Base-by-base conservation (phyloP, 306 rosid genomes). In the Trichosanthes cucumerina region DNA sequence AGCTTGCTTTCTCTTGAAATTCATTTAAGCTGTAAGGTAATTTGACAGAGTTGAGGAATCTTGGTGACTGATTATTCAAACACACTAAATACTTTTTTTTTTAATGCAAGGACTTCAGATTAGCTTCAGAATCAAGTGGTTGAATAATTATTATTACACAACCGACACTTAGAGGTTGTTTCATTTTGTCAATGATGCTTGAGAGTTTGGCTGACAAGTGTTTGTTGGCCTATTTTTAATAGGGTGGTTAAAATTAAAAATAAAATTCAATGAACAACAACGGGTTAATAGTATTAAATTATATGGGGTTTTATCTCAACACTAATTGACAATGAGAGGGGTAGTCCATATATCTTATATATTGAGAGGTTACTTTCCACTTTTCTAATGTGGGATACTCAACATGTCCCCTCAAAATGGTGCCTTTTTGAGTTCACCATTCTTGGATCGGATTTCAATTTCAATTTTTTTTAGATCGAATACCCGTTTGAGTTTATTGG, bases 41-140 rank as follows among this genome's bases (percentile, higher is more conserved):
- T 38, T 65, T 65, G 16, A 65, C 38, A 36, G 73, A 65, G 7
- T 65, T 65, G 28, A 65, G 49, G 73, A 65, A 65, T 65, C 73
- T 65, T 65, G 13, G 15, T 65, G 73, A 38, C n/a, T 65, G 3
- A 34, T 65, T 65, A 9, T 8, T 59, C 66, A 59, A 65, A 68
- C 75, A 39, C 2, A 68, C 36, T 3, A 10, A 60, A 26, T 16
- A 28, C 26, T 3, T 49, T 1, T 49, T 49, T 0, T 14, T 49
- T 49, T 5, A 66, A 68, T 19, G 34, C 34, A 39, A 19, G 53
- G 41, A 13, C 44, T 68, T 68, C 19, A 9, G 13, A n/a, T 23
- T 21, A 23, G 75, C n/a, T 69, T 69, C 18, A 69, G 34, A 69
- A 69, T 69, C 75, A 69, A 69, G 75, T 69, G 54, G 75, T 69